phyloP scores from a whole-genome alignment of 2,329 filamentous ascomycete genomes.

The Eutypa lata region DNA sequence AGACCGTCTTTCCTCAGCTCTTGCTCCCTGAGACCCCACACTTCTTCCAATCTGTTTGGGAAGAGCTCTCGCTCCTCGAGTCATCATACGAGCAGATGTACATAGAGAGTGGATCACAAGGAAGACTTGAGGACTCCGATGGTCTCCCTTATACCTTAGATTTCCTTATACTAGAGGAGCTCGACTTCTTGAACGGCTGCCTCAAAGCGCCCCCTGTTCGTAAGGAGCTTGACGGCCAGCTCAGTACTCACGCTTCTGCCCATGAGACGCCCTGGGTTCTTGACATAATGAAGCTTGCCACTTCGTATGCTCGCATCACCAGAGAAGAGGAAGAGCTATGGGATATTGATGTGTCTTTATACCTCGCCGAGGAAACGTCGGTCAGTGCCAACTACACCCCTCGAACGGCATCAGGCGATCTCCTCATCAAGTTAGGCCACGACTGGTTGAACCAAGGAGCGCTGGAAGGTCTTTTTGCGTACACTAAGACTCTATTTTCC shows the following conservation, averaged over 20 bases:
- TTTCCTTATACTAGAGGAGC: conserved; percentile 86
- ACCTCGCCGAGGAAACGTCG: conserved; percentile 90
- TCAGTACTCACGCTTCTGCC: conserved; percentile 58
- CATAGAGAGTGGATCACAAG: conserved; percentile 80
- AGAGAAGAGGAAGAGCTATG: conserved; percentile 91
- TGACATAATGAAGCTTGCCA: conserved; percentile 81
- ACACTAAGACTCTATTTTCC: conserved; percentile 72
- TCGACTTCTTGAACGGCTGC: conserved; percentile 92
- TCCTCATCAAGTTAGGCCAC: conserved; percentile 79
- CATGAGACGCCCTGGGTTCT: conserved; percentile 75
- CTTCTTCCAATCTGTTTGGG: conserved; percentile 86
- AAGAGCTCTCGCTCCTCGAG: conserved; percentile 75
- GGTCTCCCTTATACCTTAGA: conserved; percentile 92
- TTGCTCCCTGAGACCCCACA: conserved; percentile 77
- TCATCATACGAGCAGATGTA: conserved; percentile 77
- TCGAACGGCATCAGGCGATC: conserved; percentile 84
- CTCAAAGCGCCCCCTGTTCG: conserved; percentile 85
- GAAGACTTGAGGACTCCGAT: conserved; percentile 84
- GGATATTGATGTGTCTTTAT: conserved; percentile 95
- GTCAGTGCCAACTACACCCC: conserved; percentile 96
- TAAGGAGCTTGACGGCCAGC: conserved; percentile 79
- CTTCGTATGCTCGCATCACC: conserved; percentile 84
- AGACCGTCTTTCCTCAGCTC: conserved; percentile 76
- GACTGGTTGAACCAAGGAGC: conserved; percentile 81
- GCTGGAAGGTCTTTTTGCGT: conserved; percentile 73